A percentile compares a stretch with the other conserved stretches of the same genome.
Conservation (phyloP, 75 land plant species). For the Isoetes taiwanensis region DNA sequence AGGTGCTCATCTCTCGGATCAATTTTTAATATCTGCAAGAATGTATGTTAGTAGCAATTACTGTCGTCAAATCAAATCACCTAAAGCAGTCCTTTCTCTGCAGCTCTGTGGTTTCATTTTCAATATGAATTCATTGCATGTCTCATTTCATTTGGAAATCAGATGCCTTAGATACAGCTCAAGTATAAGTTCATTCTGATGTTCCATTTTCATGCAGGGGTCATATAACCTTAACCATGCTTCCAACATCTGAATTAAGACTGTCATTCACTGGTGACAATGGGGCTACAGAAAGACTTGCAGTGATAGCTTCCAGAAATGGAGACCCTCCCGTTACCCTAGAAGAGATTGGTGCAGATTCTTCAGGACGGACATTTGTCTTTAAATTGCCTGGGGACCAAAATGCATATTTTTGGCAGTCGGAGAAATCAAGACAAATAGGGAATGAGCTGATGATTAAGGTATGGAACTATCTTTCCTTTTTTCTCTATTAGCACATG, state of each 20-base stretch:
- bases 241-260: constrained; percentile 79
- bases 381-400: constrained; percentile 29
- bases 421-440: constrained; percentile 53
- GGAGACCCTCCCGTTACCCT: constrained; percentile 27
- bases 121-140: no score
- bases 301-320: constrained; percentile 23
- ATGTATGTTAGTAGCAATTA: constrained; percentile 18
- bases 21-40: constrained; percentile 2
- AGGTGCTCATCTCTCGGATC: constrained; percentile 33
- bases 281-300: constrained; percentile 50
- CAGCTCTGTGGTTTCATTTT: no score
- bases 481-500: no score
- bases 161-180: no score
- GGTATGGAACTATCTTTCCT: constrained; percentile 26
- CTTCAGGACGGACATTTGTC: constrained; percentile 61
- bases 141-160: no score
- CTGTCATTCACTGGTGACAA: constrained; percentile 62
- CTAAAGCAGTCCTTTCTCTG: no score
- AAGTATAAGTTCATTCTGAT: no score
- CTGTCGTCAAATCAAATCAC: constrained; percentile 27
- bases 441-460: constrained; percentile 54
- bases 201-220: constrained; percentile 59
- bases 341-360: constrained; percentile 49
- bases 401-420: constrained; percentile 59
- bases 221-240: constrained; percentile 43